phyloP scores from a whole-genome alignment of 1,284 basidiomycete species.

The Phellinidium pouzarii region DNA sequence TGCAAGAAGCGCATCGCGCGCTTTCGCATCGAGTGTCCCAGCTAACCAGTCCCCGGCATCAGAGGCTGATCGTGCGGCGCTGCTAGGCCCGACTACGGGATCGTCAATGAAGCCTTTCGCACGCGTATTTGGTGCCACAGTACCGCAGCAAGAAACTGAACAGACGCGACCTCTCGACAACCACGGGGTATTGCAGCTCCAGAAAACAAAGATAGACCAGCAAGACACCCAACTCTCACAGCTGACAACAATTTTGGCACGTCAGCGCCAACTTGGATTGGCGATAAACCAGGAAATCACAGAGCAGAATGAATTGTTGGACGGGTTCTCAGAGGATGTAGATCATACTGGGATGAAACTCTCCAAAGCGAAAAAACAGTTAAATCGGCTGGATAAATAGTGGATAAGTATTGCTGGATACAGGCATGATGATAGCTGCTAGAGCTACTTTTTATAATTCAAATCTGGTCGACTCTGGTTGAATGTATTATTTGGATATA shows the following conservation, averaged over 20 bases:
- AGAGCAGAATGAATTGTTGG: slow-evolving; percentile 83
- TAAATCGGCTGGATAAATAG: slow-evolving; percentile 57
- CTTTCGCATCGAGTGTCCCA: slow-evolving; percentile 29
- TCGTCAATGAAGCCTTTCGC: slow-evolving; percentile 42
- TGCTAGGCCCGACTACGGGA: slow-evolving; percentile 38
- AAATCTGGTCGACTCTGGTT: neutral
- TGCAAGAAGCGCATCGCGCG: slow-evolving; percentile 49
- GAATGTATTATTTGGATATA: neutral
- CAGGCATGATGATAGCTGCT: neutral
- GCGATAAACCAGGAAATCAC: slow-evolving; percentile 83
- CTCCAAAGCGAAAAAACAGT: slow-evolving; percentile 68
- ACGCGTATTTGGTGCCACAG: slow-evolving; percentile 72
- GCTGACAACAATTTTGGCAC: slow-evolving; percentile 75
- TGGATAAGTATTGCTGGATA: neutral
- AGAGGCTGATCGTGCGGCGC: slow-evolving; percentile 55
- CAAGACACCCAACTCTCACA: slow-evolving; percentile 81
- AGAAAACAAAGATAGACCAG: slow-evolving; percentile 71
- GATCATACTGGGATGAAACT: slow-evolving; percentile 74
- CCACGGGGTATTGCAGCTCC: slow-evolving; percentile 71
- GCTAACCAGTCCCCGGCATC: slow-evolving; percentile 37
- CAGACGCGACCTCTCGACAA: slow-evolving; percentile 85
- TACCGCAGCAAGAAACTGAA: slow-evolving; percentile 66
- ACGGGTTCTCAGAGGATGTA: slow-evolving; percentile 70
- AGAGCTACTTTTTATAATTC: no score
- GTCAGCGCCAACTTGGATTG: slow-evolving; percentile 82